Conservation (phyloP, 2,329 filamentous ascomycete species). For the Shiraia bambusicola region DNA sequence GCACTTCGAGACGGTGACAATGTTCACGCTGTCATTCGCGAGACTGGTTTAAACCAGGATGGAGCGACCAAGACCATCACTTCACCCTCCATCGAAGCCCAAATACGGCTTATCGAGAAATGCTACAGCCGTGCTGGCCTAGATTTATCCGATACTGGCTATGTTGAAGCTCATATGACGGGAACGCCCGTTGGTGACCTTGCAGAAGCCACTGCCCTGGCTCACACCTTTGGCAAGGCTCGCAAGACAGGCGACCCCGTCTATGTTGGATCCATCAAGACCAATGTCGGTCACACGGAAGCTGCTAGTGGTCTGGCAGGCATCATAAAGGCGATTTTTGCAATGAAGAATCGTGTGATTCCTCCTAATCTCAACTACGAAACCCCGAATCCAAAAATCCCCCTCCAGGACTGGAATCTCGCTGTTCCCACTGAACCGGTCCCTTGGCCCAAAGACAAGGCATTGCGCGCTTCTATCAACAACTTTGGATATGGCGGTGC, state of each 20-base stretch:
- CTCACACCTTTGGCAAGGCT: constrained; percentile 1
- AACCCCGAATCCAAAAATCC: constrained; percentile 26
- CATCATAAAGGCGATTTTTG: constrained; percentile 11
- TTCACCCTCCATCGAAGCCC: constrained; percentile 47
- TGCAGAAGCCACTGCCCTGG: constrained; percentile 15
- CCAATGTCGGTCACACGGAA: constrained; percentile 1
- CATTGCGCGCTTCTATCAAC: constrained; percentile 18
- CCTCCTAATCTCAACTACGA: constrained; percentile 29
- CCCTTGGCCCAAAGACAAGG: constrained; percentile 6
- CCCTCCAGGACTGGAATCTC: not conserved
- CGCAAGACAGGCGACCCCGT: not conserved
- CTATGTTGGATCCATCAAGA: constrained; percentile 2
- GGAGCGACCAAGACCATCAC: constrained; percentile 8
- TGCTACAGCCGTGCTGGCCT: not conserved
- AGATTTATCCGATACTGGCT: constrained; percentile 3
- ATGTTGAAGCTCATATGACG: constrained; percentile 43
- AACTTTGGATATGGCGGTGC: constrained; percentile 26
- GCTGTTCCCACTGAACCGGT: not conserved
- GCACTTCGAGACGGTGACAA: constrained; percentile 16
- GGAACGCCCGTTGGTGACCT: constrained; percentile 55
- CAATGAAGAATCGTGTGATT: constrained; percentile 37
- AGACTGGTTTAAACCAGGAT: constrained; percentile 16
- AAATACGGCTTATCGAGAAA: constrained; percentile 21
- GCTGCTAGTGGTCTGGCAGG: not conserved
- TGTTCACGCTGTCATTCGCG: constrained; percentile 25